Conservation (phyloP, 495 filamentous ascomycete species). For the Neurospora terricola region DNA sequence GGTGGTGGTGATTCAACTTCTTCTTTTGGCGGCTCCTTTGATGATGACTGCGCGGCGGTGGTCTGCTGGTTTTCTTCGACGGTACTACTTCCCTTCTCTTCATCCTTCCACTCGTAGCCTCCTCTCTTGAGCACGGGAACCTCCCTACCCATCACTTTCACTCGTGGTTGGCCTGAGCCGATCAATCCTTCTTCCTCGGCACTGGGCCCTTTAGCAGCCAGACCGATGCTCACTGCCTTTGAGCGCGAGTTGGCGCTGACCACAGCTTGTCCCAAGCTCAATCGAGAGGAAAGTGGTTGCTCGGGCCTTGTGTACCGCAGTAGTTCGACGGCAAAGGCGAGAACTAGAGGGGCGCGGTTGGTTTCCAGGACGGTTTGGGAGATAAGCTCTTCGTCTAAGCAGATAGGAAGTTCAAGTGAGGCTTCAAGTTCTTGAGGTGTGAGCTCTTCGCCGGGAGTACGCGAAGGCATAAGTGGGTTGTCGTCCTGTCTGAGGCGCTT, state of each 20-base stretch:
- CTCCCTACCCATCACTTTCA: constrained; percentile 61
- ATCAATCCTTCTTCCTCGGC: constrained; percentile 60
- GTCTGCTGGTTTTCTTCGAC: background rate
- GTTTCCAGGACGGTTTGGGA: constrained; percentile 50
- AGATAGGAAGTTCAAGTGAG: constrained; percentile 52
- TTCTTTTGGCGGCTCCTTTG: background rate
- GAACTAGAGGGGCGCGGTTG: constrained; percentile 70
- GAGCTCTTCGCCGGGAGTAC: constrained; percentile 21
- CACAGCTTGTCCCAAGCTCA: constrained; percentile 70
- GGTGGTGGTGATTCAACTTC: background rate
- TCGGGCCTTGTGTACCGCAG: constrained; percentile 72
- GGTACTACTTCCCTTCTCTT: constrained; percentile 10
- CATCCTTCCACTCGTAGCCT: constrained; percentile 57
- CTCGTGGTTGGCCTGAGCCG: constrained; percentile 60
- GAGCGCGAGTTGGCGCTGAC: constrained; percentile 67
- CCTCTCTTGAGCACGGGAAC: constrained; percentile 64
- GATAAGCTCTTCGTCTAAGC: constrained; percentile 49
- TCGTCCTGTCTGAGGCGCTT: constrained; percentile 37
- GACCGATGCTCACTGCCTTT: constrained; percentile 63
- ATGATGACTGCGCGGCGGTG: background rate
- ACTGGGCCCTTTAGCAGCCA: constrained; percentile 49
- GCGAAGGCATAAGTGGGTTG: constrained; percentile 16
- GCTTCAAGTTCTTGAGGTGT: constrained; percentile 56
- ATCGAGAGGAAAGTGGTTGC: constrained; percentile 68
- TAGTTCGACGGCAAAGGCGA: constrained; percentile 68